These are phyloP conservation scores for Fusarium acutatum DNA, from an alignment of 2,329 filamentous ascomycete genomes.

Conservation along the genomic window DNA sequence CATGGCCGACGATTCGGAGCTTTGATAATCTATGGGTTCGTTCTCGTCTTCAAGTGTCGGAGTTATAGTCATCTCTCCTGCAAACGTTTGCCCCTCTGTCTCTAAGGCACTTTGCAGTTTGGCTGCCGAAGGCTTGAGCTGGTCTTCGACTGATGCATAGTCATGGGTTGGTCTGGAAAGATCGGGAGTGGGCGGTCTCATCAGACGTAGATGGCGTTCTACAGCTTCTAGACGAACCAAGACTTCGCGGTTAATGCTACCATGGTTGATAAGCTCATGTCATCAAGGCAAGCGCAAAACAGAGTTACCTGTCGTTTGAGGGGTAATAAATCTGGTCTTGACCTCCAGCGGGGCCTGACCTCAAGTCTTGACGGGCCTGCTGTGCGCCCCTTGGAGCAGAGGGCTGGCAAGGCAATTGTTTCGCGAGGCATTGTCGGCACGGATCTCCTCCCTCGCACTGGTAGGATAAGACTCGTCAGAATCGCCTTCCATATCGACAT, in stretches of 20 bases:
- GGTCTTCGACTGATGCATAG: background rate
- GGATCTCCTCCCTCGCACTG: conserved; percentile 31
- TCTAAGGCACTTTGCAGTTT: conserved; percentile 21
- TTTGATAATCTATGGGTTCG: background rate
- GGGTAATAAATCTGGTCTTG: background rate
- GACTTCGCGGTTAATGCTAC: background rate
- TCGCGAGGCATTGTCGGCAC: conserved; percentile 19
- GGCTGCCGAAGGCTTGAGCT: background rate
- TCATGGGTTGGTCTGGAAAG: background rate
- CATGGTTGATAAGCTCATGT: background rate
- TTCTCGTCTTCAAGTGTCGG: conserved; percentile 17
- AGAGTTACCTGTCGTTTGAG: background rate
- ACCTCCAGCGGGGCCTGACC: background rate
- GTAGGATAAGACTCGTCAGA: background rate
- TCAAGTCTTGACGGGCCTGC: background rate
- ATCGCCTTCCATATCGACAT: background rate
- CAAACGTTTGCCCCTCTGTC: conserved; percentile 28
- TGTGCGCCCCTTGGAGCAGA: conserved; percentile 8
- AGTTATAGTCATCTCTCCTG: conserved; percentile 26
- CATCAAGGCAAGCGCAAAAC: background rate
- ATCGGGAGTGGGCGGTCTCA: background rate
- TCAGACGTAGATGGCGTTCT: conserved; percentile 9
- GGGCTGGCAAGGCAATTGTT: conserved; percentile 13
- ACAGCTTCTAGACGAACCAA: conserved; percentile 9
- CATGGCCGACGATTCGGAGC: background rate